Conservation (phyloP, 805 yeast genomes). For the Ogataea nitratoaversa region DNA sequence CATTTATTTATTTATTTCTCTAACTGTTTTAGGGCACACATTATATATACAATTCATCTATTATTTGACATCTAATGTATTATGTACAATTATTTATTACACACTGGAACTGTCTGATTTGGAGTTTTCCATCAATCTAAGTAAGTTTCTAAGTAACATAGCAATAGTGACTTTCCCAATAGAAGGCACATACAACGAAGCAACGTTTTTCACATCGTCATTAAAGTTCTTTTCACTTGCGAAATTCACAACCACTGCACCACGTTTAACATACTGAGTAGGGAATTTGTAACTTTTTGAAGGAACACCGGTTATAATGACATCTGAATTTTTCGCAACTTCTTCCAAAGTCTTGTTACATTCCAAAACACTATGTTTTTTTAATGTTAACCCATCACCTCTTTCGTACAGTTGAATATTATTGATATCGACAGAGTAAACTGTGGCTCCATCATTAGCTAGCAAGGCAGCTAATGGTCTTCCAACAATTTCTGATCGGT, state of each 20-base stretch:
- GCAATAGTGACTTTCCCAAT: slow-evolving; percentile 96
- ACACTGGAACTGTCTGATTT: slow-evolving; percentile 5
- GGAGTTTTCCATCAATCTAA: slow-evolving; percentile 75
- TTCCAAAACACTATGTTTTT: slow-evolving; percentile 77
- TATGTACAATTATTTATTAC: no score
- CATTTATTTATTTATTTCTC: no score
- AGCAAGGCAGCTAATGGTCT: slow-evolving; percentile 92
- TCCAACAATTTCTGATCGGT: slow-evolving; percentile 95
- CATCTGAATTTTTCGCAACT: slow-evolving; percentile 75
- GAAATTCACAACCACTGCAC: slow-evolving; percentile 88
- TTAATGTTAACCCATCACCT: slow-evolving; percentile 82
- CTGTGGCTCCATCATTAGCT: slow-evolving; percentile 97
- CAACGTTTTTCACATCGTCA: slow-evolving; percentile 76
- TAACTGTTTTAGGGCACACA: no score
- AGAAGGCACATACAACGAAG: slow-evolving; percentile 90
- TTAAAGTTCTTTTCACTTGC: slow-evolving; percentile 84
- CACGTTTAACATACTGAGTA: slow-evolving; percentile 70
- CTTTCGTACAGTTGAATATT: slow-evolving; percentile 89
- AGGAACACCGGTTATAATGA: slow-evolving; percentile 95
- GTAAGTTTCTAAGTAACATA: slow-evolving; percentile 85
- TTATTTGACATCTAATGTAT: no score
- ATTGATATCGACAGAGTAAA: slow-evolving; percentile 84
- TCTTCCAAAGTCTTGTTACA: slow-evolving; percentile 50
- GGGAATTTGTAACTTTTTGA: slow-evolving; percentile 81
- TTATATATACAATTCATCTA: background rate